Evolutionary conservation across 495 filamentous ascomycete species (phyloP), one percentile per base, ranked within the genome.

Genomic region (Paragyromitra xinjiangensis): DNA sequence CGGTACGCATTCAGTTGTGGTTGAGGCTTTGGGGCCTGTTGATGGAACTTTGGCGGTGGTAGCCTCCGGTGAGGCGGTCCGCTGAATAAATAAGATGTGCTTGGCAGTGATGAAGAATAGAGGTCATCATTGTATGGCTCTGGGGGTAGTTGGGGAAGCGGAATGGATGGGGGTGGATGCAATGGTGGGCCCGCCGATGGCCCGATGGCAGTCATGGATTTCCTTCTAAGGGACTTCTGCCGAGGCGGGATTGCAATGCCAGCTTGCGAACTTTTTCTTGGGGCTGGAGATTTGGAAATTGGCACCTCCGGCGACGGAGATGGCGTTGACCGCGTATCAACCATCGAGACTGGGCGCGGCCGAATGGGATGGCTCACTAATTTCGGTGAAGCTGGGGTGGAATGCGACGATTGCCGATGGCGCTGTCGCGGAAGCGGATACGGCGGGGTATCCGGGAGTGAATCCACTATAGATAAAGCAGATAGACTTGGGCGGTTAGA

Each of bases 311-410:
- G 56, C 42, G 73, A 77, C 12, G 58, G 53, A 56, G 55, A 78
- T 22, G 75, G 40, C 24, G 59, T 44, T 71, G 80, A 64, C 26
- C 79, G 79, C 29, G 79, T 63, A 64, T 81, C 80, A 68, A 81
- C 64, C 80, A 81, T 81, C 58, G 80, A 81, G 5, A 61, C 65
- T n/a, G 80, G 80, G n/a, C 80, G 80, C 24, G 75, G 74, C 2
- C 59, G 65, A 45, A 65, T 26, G 12, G 70, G 75, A 12, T 29
- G 71, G 1, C 53, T 50, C 62, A 42, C 69, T 69, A 79, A 51
- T 29, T 42, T 80, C 11, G 76, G 66, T 68, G 68, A 71, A 45
- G 73, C 59, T 22, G 65, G 69, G 6, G 63, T 78, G 14, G 80
- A 79, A 65, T 73, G 76, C 45, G 76, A 80, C 39, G 69, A 64